These are phyloP conservation scores for Phytophthora idaei DNA, from an alignment of 352 stramenopile genomes.

Conservation along the genomic window DNA sequence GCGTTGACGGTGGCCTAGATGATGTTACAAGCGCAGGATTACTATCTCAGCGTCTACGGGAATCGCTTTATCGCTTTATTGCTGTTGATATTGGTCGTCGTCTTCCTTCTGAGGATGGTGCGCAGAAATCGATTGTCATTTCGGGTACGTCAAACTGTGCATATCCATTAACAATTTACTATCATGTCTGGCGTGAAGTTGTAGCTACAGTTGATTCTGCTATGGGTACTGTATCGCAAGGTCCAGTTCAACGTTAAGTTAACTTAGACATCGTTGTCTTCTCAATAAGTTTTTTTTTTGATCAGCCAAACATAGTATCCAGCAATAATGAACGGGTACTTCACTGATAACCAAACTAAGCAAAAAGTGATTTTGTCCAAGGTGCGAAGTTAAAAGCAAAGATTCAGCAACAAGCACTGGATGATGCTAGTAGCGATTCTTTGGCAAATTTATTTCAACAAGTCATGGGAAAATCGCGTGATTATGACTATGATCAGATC, in stretches of 20 bases:
- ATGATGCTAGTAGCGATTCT: neutral
- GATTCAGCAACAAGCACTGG: neutral
- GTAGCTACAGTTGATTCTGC: neutral
- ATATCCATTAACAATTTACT: too few species aligned
- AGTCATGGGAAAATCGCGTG: neutral
- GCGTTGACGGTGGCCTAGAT: conserved; percentile 27
- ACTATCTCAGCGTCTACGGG: conserved; percentile 3
- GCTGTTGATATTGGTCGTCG: conserved; percentile 23
- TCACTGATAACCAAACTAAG: conserved; percentile 5
- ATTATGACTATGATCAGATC: conserved; percentile 2
- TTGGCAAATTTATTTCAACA: conserved; percentile 1
- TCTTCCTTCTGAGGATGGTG: conserved; percentile 1
- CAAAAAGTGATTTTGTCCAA: conserved; percentile 10
- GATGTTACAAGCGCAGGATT: conserved; percentile 11
- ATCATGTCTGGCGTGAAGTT: neutral
- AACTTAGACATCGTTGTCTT: neutral
- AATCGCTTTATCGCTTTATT: conserved; percentile 25
- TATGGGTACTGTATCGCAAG: conserved; percentile 10
- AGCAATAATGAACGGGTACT: neutral
- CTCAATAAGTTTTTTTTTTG: neutral
- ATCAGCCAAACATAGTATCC: conserved; percentile 1
- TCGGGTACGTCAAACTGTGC: neutral
- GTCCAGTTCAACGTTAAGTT: neutral
- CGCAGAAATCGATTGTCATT: conserved; percentile 13
- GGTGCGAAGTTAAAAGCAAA: neutral